Percentiles rank a stretch among this genome's conserved stretches.
phyloP scores from a whole-genome alignment of 2,329 filamentous ascomycete species.

The Colletotrichum falcatum region DNA sequence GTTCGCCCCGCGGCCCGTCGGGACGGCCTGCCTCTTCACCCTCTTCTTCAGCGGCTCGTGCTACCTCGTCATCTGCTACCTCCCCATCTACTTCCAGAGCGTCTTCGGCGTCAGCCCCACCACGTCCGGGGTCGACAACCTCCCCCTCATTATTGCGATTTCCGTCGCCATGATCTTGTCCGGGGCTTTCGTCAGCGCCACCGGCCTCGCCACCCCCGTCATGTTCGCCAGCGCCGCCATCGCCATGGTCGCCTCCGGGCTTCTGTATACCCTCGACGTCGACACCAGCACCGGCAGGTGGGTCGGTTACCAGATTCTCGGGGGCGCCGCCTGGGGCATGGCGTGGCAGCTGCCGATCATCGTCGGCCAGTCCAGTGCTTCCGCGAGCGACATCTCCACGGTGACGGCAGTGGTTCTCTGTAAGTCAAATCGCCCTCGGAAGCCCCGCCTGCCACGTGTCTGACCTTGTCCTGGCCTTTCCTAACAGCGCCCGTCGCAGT shows the following conservation, averaged over 20 bases:
- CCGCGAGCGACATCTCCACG: conserved; percentile 29
- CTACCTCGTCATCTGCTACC: conserved; percentile 58
- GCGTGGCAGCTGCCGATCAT: conserved; percentile 58
- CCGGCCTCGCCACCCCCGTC: conserved; percentile 41
- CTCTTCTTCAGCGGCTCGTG: conserved; percentile 56
- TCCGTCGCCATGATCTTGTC: conserved; percentile 41
- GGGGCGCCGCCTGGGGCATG: conserved; percentile 55
- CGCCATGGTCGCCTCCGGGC: conserved; percentile 50
- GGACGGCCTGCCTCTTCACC: conserved; percentile 52
- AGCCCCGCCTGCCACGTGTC: too few species aligned
- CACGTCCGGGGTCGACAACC: conserved; percentile 49
- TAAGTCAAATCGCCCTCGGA: conserved; percentile 34
- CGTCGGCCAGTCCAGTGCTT: conserved; percentile 27
- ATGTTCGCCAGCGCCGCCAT: conserved; percentile 46
- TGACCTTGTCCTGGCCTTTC: background rate
- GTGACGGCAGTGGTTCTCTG: conserved; percentile 47
- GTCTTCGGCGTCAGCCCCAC: conserved; percentile 47
- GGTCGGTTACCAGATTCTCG: conserved; percentile 61
- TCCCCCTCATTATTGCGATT: conserved; percentile 45
- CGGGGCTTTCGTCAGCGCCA: conserved; percentile 3
- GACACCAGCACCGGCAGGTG: conserved; percentile 50
- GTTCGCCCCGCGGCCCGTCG: conserved; percentile 55
- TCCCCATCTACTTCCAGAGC: conserved; percentile 56
- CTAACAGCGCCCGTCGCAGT: conserved; percentile 42
- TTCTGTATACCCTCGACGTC: conserved; percentile 53